Conservation (phyloP, 176 grass and related monocot genomes). For the Triticum timopheevii region DNA sequence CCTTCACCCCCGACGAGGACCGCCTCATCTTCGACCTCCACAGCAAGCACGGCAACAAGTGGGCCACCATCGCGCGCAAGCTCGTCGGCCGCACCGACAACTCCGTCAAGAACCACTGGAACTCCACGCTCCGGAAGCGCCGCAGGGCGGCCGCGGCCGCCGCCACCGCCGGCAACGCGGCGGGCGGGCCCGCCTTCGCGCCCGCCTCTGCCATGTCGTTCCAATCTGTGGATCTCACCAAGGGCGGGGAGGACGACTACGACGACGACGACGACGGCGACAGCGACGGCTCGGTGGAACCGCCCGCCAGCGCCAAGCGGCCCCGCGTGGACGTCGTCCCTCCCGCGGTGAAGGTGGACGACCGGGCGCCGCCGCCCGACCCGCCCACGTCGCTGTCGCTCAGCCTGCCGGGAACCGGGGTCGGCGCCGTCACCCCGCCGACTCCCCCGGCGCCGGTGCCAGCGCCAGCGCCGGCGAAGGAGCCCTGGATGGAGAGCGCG, state of each 20-base stretch:
- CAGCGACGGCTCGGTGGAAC: conserved; percentile 33
- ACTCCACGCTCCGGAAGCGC: conserved; percentile 70
- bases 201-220: not conserved
- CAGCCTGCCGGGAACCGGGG: conserved; percentile 38
- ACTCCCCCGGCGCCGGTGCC: not conserved
- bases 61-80: conserved; percentile 85
- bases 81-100: conserved; percentile 89
- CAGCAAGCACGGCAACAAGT: conserved; percentile 68
- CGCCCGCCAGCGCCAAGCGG: conserved; percentile 13
- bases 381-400: conserved; percentile 67
- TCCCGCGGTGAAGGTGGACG: not conserved
- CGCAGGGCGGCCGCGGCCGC: conserved; percentile 27
- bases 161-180: not conserved
- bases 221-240: not conserved
- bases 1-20: conserved; percentile 82
- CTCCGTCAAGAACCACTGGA: conserved; percentile 99
- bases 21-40: conserved; percentile 58
- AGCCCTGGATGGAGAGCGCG: not conserved
- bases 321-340: not conserved
- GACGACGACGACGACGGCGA: not conserved
- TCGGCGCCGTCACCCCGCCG: not conserved
- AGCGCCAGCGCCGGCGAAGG: not conserved
- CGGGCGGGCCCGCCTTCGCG: not conserved
- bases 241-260: conserved; percentile 5
- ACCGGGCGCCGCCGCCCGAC: conserved; percentile 7